These are phyloP conservation scores for Tetramitus jugosus DNA, from an alignment of 208 protist genomes.

Conservation along the genomic window DNA sequence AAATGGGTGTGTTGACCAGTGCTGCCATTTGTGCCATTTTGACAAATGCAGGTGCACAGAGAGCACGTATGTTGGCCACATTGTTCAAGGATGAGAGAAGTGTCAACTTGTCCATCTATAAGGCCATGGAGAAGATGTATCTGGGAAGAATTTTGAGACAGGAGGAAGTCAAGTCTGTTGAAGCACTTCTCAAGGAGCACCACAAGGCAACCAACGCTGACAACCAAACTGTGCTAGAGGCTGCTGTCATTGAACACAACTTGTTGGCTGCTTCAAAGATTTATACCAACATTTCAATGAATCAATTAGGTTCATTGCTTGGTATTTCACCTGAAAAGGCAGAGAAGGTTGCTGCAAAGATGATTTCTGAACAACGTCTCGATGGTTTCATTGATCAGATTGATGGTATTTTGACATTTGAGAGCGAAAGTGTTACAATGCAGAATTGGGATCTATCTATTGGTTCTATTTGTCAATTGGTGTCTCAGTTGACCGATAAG, in stretches of 20 bases:
- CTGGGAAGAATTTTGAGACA: slow-evolving; percentile 40
- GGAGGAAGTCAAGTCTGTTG: slow-evolving; percentile 43
- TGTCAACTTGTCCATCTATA: slow-evolving; percentile 36
- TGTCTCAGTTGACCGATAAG: background rate
- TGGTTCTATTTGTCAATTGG: background rate
- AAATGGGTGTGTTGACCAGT: slow-evolving; percentile 38
- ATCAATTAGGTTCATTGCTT: slow-evolving; percentile 65
- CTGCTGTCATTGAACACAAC: slow-evolving; percentile 79
- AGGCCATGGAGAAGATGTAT: slow-evolving; percentile 22
- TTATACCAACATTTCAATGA: slow-evolving; percentile 85
- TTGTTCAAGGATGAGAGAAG: slow-evolving; percentile 66
- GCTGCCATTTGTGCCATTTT: slow-evolving; percentile 75
- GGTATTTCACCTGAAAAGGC: slow-evolving; percentile 55
- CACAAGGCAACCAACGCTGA: slow-evolving; percentile 38
- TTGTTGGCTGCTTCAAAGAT: slow-evolving; percentile 62
- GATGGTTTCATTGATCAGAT: slow-evolving; percentile 64
- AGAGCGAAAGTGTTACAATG: slow-evolving; percentile 26
- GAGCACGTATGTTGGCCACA: slow-evolving; percentile 63
- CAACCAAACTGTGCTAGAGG: slow-evolving; percentile 28
- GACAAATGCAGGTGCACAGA: slow-evolving; percentile 62
- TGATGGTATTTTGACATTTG: slow-evolving; percentile 56
- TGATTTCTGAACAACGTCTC: slow-evolving; percentile 74
- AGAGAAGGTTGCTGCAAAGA: slow-evolving; percentile 66
- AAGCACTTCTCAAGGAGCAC: slow-evolving; percentile 37
- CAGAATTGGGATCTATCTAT: background rate